phyloP scores from a whole-genome alignment of 768 basidiomycete species.

The Lentinula aciculospora region DNA sequence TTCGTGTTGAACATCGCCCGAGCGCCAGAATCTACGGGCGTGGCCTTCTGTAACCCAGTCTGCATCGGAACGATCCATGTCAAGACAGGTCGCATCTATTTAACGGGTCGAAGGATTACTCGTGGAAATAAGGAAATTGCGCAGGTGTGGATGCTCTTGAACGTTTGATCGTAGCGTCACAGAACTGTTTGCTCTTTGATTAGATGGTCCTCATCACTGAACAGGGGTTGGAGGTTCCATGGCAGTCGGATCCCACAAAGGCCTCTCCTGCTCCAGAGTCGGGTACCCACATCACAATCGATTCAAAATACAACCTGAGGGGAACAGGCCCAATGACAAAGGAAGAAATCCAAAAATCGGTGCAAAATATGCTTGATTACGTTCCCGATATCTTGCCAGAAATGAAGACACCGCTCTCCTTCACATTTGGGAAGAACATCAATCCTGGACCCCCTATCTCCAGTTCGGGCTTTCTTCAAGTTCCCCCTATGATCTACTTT shows the following conservation, averaged over 20 bases:
- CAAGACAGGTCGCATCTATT: neutral
- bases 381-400: neutral
- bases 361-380: neutral
- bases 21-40: neutral
- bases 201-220: neutral
- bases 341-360: neutral
- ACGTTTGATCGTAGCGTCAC: neutral
- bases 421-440: neutral
- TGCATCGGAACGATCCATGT: neutral
- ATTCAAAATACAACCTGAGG: neutral
- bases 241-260: neutral
- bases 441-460: neutral
- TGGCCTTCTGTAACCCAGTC: neutral
- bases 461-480: neutral
- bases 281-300: neutral
- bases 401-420: neutral
- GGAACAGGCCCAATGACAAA: neutral
- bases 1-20: neutral
- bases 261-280: neutral
- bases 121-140: neutral
- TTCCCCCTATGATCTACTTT: neutral
- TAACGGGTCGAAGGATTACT: neutral
- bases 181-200: neutral
- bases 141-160: neutral
- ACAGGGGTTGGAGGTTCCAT: neutral